Conservation (phyloP, 164 flowering plant species). For the Stephania japonica region DNA sequence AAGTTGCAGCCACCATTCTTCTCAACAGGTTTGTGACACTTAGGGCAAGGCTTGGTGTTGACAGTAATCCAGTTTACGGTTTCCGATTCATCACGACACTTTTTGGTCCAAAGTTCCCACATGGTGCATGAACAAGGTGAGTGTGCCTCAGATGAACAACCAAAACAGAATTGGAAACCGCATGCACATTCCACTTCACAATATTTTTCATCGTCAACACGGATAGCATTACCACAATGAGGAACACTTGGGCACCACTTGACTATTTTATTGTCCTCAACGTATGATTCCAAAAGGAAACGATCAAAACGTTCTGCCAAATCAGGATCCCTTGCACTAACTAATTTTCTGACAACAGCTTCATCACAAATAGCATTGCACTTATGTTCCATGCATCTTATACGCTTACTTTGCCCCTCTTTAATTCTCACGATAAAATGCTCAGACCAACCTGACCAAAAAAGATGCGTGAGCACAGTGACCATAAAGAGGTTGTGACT, state of each 20-base stretch:
- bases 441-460: slow-evolving; percentile 56
- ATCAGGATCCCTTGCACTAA: slow-evolving; percentile 47
- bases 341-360: slow-evolving; percentile 52
- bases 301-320: slow-evolving; percentile 78
- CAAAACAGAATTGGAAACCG: slow-evolving; percentile 78
- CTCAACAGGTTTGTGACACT: slow-evolving; percentile 81
- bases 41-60: slow-evolving; percentile 81
- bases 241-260: slow-evolving; percentile 98
- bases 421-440: slow-evolving; percentile 77
- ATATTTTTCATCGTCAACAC: slow-evolving; percentile 56
- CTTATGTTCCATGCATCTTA: slow-evolving; percentile 87
- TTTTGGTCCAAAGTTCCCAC: slow-evolving; percentile 88
- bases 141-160: slow-evolving; percentile 71
- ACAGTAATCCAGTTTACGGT: slow-evolving; percentile 79
- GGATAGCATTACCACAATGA: slow-evolving; percentile 93
- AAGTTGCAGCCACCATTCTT: slow-evolving; percentile 90
- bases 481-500: background rate
- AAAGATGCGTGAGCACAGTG: background rate
- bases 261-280: slow-evolving; percentile 75
- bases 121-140: slow-evolving; percentile 94
- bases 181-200: slow-evolving; percentile 90
- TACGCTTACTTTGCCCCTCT: slow-evolving; percentile 81
- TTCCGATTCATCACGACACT: slow-evolving; percentile 76
- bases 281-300: slow-evolving; percentile 75
- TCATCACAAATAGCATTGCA: slow-evolving; percentile 88